Evolutionary conservation across 768 basidiomycete genomes (phyloP).

Genomic region (Pleurotus citrinopileatus): DNA sequence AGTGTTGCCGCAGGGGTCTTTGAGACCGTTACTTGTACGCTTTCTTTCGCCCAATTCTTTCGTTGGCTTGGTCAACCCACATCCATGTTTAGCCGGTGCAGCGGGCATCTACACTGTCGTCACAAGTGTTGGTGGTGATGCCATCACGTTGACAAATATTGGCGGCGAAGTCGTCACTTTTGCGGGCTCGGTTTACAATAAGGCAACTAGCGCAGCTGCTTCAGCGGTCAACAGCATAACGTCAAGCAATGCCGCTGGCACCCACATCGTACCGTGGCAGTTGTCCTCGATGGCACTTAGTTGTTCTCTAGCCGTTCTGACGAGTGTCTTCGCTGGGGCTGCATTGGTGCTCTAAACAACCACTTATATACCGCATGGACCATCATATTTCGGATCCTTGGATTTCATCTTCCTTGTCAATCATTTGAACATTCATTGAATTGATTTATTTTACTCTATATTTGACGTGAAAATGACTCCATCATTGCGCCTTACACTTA

Average conservation of each 20-base stretch:
- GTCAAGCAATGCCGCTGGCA: constrained; percentile 22
- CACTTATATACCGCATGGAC: no score
- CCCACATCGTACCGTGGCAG: constrained; percentile 18
- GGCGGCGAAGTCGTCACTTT: constrained; percentile 63
- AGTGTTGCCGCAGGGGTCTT: constrained; percentile 29
- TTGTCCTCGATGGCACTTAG: constrained; percentile 28
- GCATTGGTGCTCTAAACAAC: constrained; percentile 29
- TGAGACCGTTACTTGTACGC: constrained; percentile 40
- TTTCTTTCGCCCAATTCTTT: no score
- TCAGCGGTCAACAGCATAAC: constrained; percentile 23
- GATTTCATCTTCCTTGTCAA: no score
- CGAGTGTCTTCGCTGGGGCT: constrained; percentile 39
- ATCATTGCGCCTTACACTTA: no score
- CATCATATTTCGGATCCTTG: no score
- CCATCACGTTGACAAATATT: constrained; percentile 27
- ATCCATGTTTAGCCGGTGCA: constrained; percentile 43
- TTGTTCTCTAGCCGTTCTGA: constrained; percentile 33
- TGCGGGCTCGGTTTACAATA: constrained; percentile 46
- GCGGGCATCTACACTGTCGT: constrained; percentile 52
- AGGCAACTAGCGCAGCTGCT: constrained; percentile 38
- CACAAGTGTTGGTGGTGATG: constrained; percentile 51
- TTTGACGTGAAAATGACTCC: no score
- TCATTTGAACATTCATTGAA: no score
- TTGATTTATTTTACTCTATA: no score
- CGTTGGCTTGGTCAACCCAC: no score